Base-by-base conservation (phyloP, 2,329 filamentous ascomycete genomes). In the Chrysoporthe austroafricana region DNA sequence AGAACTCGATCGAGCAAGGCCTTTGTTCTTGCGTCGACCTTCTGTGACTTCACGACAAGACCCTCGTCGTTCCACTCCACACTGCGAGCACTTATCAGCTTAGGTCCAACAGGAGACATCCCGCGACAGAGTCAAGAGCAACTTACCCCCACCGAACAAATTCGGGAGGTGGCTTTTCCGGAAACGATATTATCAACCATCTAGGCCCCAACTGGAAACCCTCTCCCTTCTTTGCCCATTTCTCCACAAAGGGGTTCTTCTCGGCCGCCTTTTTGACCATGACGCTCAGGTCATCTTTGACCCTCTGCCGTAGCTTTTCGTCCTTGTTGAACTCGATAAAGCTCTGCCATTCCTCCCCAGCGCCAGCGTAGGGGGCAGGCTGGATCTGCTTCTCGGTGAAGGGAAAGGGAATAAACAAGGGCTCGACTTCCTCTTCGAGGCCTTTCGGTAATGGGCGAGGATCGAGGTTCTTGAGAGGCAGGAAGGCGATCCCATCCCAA, bases 101-200 rank as follows among this genome's bases (percentile, higher is more conserved):
- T 34, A 26, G 39, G 34, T 59, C 32, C 32, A 26, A 8, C 42
- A 43, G 11, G 2, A 60, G 13, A 2, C 46, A 6, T 3, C 42
- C 5, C 2, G n/a, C 13, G 32, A n/a, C 8, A 36, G 0, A 8
- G 43, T 21, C 5, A 21, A 18, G 0, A 16, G 9, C n/a, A 63
- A 66, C 70, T 73, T 83, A 91, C 89, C 88, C 89, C 61, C 83
- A 84, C 67, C 86, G 83, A 69, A 84, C 81, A 66, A 86, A 89
- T 64, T 82, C 83, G 5, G 89, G 88, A 1, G 89, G 88, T 54
- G 88, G 86, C 46, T 78, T 79, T 56, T 78, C 77, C 0, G 89
- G 89, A 70, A 86, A 91, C 62, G 88, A 82, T 36, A 90, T 79
- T 52, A 90, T 84, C 39, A 91, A 79, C 88, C 88, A 90, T 62